Percentiles rank a stretch among this genome's conserved stretches.
These are phyloP conservation scores for Raddia distichophylla DNA, from an alignment of 176 grass and related monocot species.

Conservation along the genomic window DNA sequence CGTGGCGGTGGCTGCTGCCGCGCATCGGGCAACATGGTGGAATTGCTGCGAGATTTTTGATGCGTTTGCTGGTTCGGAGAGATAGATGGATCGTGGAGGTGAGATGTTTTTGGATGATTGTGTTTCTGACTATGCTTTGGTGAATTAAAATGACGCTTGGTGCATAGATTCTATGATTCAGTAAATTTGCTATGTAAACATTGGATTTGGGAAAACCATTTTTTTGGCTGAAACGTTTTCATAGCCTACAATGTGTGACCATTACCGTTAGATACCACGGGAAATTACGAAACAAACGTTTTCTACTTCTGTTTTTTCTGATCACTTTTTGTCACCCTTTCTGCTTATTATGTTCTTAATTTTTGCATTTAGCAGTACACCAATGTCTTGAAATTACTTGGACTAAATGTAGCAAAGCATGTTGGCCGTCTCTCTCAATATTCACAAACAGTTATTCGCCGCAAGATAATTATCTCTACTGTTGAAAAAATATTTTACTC, in stretches of 20 bases:
- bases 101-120: slow-evolving; percentile 36
- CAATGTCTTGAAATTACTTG: not conserved
- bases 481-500: not conserved
- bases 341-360: not conserved
- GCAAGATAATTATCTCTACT: not conserved
- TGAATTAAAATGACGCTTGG: not conserved
- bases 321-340: not conserved
- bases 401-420: not conserved
- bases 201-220: not conserved
- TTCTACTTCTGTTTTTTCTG: not conserved
- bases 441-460: not conserved
- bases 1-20: slow-evolving; percentile 31
- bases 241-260: slow-evolving; percentile 8
- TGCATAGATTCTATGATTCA: slow-evolving; percentile 1
- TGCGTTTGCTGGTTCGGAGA: slow-evolving; percentile 56
- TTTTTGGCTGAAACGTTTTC: not conserved
- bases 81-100: slow-evolving; percentile 52
- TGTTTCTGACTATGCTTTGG: not conserved
- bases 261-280: slow-evolving; percentile 6
- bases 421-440: not conserved
- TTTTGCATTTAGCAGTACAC: not conserved
- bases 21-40: slow-evolving; percentile 70
- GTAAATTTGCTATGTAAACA: not conserved
- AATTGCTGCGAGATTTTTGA: slow-evolving; percentile 82
- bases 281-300: not conserved